phyloP scores from a whole-genome alignment of 176 grass and related monocot species.

The Juncus effusus region DNA sequence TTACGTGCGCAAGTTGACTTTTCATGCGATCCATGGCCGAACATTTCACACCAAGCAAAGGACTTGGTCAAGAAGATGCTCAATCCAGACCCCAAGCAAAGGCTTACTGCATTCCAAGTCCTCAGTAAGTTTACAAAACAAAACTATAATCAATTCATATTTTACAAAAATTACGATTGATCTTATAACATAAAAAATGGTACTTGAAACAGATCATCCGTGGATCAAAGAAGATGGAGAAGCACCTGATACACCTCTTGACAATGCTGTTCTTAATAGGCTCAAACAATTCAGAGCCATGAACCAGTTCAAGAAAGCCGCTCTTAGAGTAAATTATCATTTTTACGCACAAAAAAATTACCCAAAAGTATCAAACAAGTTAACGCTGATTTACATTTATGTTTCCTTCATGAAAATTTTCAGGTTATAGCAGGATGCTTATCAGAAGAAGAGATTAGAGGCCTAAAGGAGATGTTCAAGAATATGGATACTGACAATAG shows the following conservation, averaged over 20 bases:
- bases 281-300: constrained; percentile 78
- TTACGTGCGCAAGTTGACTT: constrained; percentile 54
- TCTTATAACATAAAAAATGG: constrained; percentile 1
- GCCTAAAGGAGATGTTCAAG: constrained; percentile 91
- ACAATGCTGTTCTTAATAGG: constrained; percentile 71
- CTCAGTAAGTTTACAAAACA: constrained; percentile 44
- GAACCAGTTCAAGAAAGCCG: constrained; percentile 95
- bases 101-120: constrained; percentile 67
- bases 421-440: constrained; percentile 83
- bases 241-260: constrained; percentile 65
- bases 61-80: constrained; percentile 74
- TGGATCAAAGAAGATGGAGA: constrained; percentile 97
- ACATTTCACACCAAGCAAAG: constrained; percentile 51
- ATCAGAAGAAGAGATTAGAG: constrained; percentile 83
- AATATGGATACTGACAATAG: constrained; percentile 79
- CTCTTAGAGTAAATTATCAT: constrained; percentile 42
- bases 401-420: neutral
- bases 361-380: neutral
- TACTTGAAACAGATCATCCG: constrained; percentile 48
- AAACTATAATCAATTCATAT: neutral
- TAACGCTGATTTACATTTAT: neutral
- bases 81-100: constrained; percentile 57
- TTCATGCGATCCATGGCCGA: constrained; percentile 60
- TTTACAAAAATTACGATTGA: neutral
- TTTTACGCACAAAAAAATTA: constrained; percentile 1